Percentiles rank a stretch among this genome's conserved stretches.
phyloP scores from a whole-genome alignment of 176 grass and related monocot species.

The Cenchrus fungigraminus region DNA sequence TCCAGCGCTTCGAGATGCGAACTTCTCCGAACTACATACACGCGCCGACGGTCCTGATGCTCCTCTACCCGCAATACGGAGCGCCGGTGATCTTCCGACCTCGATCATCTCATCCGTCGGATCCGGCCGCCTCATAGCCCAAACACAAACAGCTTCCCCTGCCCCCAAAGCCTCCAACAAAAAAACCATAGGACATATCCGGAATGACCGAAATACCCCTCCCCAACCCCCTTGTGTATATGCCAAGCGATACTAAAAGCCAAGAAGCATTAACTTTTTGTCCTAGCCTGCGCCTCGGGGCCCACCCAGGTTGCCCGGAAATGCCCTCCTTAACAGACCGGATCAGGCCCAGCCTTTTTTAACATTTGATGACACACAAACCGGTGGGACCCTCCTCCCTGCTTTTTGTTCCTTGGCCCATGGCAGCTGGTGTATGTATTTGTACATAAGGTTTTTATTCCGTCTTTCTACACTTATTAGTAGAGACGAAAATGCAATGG shows the following conservation, averaged over 20 bases:
- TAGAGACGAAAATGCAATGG: slow-evolving; percentile 10
- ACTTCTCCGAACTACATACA: slow-evolving; percentile 66
- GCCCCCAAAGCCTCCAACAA: neutral
- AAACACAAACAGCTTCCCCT: no score
- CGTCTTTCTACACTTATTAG: slow-evolving; percentile 40
- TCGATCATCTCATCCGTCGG: neutral
- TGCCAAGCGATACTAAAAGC: slow-evolving; percentile 47
- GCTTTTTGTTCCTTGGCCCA: slow-evolving; percentile 44
- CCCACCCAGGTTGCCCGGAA: slow-evolving; percentile 62
- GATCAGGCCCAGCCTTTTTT: slow-evolving; percentile 53
- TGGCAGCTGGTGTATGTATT: slow-evolving; percentile 63
- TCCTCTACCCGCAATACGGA: slow-evolving; percentile 77
- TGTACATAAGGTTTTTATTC: slow-evolving; percentile 63
- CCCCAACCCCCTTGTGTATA: slow-evolving; percentile 17
- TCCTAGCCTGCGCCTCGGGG: slow-evolving; percentile 41
- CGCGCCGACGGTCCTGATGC: slow-evolving; percentile 78
- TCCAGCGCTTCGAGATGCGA: slow-evolving; percentile 53
- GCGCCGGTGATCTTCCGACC: slow-evolving; percentile 69
- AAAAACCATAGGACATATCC: neutral
- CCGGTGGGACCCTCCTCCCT: neutral
- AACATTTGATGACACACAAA: slow-evolving; percentile 57
- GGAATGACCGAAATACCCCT: slow-evolving; percentile 42
- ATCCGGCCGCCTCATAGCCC: neutral
- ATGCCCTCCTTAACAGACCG: slow-evolving; percentile 71
- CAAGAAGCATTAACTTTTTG: slow-evolving; percentile 55